Percentiles rank a stretch among this genome's conserved stretches.
Evolutionary conservation across 129 eudicot species (phyloP).

Genomic region (Smallanthus sonchifolius): DNA sequence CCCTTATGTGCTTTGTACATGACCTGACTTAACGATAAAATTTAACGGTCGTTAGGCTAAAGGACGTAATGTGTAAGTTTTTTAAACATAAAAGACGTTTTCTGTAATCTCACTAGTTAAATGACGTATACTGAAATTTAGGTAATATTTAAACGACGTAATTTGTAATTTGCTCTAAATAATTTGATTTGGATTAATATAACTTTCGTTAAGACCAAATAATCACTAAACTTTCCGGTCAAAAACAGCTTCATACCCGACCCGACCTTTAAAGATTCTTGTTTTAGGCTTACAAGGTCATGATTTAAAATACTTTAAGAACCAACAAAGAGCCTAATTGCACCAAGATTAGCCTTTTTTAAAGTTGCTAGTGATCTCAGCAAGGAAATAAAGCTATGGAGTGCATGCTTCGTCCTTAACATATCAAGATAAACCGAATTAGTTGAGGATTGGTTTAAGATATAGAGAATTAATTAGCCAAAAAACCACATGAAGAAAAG

Average conservation of each 20-base stretch:
- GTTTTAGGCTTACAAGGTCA: neutral
- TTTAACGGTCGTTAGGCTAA: too few species aligned
- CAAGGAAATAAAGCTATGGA: conserved; percentile 14
- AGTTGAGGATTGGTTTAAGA: conserved; percentile 23
- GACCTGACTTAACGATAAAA: too few species aligned
- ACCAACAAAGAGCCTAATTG: neutral
- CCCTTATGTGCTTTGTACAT: too few species aligned
- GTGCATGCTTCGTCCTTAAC: neutral
- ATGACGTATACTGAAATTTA: too few species aligned
- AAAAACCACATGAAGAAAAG: conserved; percentile 26
- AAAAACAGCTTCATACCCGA: neutral
- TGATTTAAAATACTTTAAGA: neutral
- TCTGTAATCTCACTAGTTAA: too few species aligned
- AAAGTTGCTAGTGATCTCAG: conserved; percentile 6
- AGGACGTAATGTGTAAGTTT: too few species aligned
- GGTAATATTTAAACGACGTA: too few species aligned
- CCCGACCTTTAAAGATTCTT: neutral
- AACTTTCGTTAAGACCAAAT: too few species aligned
- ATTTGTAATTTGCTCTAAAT: too few species aligned
- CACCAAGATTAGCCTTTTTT: conserved; percentile 9
- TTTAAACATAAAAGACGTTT: too few species aligned
- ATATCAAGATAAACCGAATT: neutral
- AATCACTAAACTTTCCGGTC: neutral
- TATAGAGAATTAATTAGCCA: conserved; percentile 13
- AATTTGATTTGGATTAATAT: too few species aligned